Base-by-base conservation (phyloP, 1,284 basidiomycete species). In the Prillingera fragicola region DNA sequence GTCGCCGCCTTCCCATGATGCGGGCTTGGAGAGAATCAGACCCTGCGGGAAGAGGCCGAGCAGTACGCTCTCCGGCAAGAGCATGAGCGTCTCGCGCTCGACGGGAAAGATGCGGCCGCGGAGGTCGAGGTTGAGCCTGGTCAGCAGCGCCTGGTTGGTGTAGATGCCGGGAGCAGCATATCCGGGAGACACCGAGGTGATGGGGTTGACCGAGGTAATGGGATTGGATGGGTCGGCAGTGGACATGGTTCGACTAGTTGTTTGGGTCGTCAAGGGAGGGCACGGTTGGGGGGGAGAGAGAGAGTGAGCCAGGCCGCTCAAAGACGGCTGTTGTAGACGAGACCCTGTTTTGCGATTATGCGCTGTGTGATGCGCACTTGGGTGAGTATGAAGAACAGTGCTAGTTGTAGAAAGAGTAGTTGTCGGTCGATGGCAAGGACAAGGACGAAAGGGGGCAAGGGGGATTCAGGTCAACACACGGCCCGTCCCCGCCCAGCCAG, bases 1-100 rank as follows among this genome's bases (percentile, higher is more conserved):
- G 55, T 91, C 88, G 45, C 88, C 88, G 41, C 87, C 87, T 35
- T 85, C 82, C 58, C 54, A 59, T 35, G 51, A 61, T 33, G 83
- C 80, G 61, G 92, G 89, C 52, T 89, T 79, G 62, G 85, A 88
- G 45, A 98, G 79, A 37, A 97, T 88, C 54, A 98, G 81, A 9
- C 95, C 94, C 63, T 98, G 97, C 12, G 94, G 94, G 67, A 98
- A 98, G 44, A 98, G 78, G 69, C 94, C 97, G 37, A 99, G 77
- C 47, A 99, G 75, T 35, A 99, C 89, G 21, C 87, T 91, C 78
- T 99, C 94, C 8, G 94, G 94, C 24, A 99, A 77, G 69, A 94
- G 91, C 91, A 98, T 96, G 69, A 99, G 85, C 24, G 87, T 91
- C 73, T 97, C 94, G 58, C 95, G 80, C 74, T 98, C 95, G 45